Evolutionary conservation across 192 early-diverging fungal genomes (phyloP), one percentile per base, ranked within the genome.

Genomic region (Phycomyces blakesleeanus): DNA sequence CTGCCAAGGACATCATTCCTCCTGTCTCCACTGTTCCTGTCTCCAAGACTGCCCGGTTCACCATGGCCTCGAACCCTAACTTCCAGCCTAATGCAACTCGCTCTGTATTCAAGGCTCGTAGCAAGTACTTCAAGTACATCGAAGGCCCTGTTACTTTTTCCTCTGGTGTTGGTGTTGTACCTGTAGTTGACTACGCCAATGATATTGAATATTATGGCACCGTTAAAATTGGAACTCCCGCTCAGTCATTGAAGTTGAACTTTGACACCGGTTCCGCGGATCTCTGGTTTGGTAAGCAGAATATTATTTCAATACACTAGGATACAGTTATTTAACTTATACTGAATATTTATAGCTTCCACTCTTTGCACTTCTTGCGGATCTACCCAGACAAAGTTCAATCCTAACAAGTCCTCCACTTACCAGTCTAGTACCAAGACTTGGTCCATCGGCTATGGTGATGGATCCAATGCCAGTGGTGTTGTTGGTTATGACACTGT

Each of bases 241-340:
- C 85, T 26, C 83, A 87, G 51, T 73, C 69, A 41, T 84, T 89
- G 64, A 87, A 86, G 41, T 72, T 89, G 14, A 79, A 85, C 58
- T 81, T 89, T 52, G 88, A 89, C 59, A 89, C 88, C 3, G 88
- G 88, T 22, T 87, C 83, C 2, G 82, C 82, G 18, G 88, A 90
- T 72, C 71, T 88, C 8, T 90, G 86, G 86, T 73, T 87, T 49
- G 68, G 67, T 69, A 69, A 63, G 25, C 16, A 53, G 21, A 9
- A 59, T 42, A 24, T 44, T 14, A 0, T 22, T 25, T 5, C 7
- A 16, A 24, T 42, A 41, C 20, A 12, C 14, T 25, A 41, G 12
- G 41, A 14, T 44, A 41, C 29, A 37, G 9, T 24, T 25, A 12
- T 22, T 14, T 25, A 14, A 6, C 44, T 47, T 14, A 12, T 47